Percentiles rank a stretch among this genome's conserved stretches.
Evolutionary conservation across 164 flowering plant species (phyloP).

Genomic region (Piper longum): DNA sequence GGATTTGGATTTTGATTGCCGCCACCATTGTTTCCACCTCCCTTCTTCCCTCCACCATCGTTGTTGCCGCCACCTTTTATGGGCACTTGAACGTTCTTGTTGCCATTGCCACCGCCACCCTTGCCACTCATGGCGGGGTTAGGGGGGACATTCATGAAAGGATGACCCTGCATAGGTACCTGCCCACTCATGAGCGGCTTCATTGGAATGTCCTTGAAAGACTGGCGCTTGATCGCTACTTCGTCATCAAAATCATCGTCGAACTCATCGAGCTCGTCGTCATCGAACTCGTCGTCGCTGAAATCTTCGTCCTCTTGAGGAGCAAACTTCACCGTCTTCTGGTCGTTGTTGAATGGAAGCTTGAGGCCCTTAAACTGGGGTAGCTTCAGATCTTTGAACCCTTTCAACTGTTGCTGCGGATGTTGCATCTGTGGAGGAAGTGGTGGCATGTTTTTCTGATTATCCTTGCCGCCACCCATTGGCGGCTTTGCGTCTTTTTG

Average conservation of each 20-base stretch:
- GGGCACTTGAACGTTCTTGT: too few species aligned
- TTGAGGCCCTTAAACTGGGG: constrained; percentile 12
- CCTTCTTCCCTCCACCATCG: constrained; percentile 8
- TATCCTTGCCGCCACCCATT: constrained; percentile 28
- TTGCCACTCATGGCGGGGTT: constrained; percentile 10
- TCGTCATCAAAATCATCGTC: constrained; percentile 27
- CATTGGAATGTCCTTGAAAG: constrained; percentile 9
- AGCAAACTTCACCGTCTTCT: constrained; percentile 45
- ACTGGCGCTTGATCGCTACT: constrained; percentile 9
- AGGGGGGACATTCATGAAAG: constrained; percentile 7
- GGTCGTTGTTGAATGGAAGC: constrained; percentile 28
- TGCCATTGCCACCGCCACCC: constrained; percentile 12
- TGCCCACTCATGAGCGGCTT: constrained; percentile 11
- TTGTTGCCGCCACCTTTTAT: too few species aligned
- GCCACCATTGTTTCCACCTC: not conserved
- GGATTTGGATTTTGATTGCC: constrained; percentile 1
- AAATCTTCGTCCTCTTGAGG: constrained; percentile 38
- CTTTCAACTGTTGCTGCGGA: constrained; percentile 36
- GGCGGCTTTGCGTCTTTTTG: constrained; percentile 31
- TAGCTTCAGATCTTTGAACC: constrained; percentile 28
- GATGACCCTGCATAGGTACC: not conserved
- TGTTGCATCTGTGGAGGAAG: constrained; percentile 10
- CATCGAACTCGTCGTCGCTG: constrained; percentile 29
- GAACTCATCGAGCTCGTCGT: constrained; percentile 29
- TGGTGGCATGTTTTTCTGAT: constrained; percentile 17